Percentiles rank a stretch among this genome's conserved stretches.
phyloP scores from a whole-genome alignment of 306 rosid species.

The Lablab purpureus region DNA sequence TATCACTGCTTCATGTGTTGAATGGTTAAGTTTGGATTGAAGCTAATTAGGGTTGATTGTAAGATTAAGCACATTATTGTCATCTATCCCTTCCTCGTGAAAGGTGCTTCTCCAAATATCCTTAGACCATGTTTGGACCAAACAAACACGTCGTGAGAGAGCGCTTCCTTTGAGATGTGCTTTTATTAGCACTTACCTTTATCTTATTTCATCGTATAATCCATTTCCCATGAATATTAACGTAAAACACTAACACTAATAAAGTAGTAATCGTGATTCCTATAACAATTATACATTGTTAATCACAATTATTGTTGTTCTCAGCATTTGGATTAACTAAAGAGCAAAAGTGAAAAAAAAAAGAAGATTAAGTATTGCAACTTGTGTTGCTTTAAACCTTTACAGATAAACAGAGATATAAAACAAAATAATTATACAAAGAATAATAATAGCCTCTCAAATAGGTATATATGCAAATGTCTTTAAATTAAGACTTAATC shows the following conservation, averaged over 20 bases:
- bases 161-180: not conserved
- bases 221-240: not conserved
- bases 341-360: conserved; percentile 3
- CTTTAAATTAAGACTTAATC: not conserved
- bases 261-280: no score
- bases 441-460: not conserved
- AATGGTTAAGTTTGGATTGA: not conserved
- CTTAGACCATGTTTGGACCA: not conserved
- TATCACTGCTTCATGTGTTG: not conserved
- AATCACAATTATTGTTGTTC: conserved; percentile 20
- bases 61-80: no score
- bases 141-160: not conserved
- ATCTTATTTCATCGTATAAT: not conserved
- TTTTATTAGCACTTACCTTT: not conserved
- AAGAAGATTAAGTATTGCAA: conserved; percentile 26
- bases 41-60: not conserved
- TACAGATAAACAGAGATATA: conserved; percentile 19
- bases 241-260: no score
- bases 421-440: conserved; percentile 2
- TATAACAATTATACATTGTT: no score
- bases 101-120: not conserved
- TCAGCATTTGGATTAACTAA: not conserved
- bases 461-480: not conserved
- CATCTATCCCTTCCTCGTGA: not conserved
- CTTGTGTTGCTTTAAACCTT: conserved; percentile 33